Evolutionary conservation across 2,329 filamentous ascomycete species (phyloP), one percentile per base, ranked within the genome.

Genomic region (Tolypocladium capitatum): DNA sequence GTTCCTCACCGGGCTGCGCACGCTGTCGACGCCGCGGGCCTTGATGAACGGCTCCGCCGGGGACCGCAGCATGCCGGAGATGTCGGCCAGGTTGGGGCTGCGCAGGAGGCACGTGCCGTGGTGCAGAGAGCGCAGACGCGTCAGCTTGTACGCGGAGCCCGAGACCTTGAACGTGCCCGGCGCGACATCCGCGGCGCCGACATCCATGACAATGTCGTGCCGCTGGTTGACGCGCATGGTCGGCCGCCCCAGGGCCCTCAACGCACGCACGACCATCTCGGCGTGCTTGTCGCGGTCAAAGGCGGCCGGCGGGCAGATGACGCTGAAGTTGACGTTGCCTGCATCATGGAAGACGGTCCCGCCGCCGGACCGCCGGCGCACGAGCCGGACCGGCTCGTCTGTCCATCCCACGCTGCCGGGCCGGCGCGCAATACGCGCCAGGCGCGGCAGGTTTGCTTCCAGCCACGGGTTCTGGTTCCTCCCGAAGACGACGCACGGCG

Each of bases 381-480:
- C 86, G 13, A 95, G 79, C 49, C 73, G 57, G 34, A 79, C 65
- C 3, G 59, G 49, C 0, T 44, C 56, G 33, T 50, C 61, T 16
- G 50, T 58, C 61, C 56, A 60, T 0, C 52, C 52, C 51, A 56
- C 42, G 38, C 51, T 55, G 16, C 56, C 50, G 9, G 55, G 55
- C 9, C 46, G 45, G n/a, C 51, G 43, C 8, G 52, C 48, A 45
- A 56, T 55, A 46, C 52, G 54, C 3, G 57, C 58, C 2, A 94
- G 69, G 1, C 79, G 71, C 35, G 68, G 68, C 9, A 96, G 74
- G 61, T 94, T 86, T 52, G 87, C 81, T 69, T 98, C 92, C 9
- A 87, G 74, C 92, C 91, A 98, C 47, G 92, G 92, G 63, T 98
- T 98, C 69, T 98, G 92, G 64, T 98, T 98, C 51, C 92, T 82